Evolutionary conservation across 2,329 filamentous ascomycete genomes (phyloP).

Genomic region (Daldinia sp.): DNA sequence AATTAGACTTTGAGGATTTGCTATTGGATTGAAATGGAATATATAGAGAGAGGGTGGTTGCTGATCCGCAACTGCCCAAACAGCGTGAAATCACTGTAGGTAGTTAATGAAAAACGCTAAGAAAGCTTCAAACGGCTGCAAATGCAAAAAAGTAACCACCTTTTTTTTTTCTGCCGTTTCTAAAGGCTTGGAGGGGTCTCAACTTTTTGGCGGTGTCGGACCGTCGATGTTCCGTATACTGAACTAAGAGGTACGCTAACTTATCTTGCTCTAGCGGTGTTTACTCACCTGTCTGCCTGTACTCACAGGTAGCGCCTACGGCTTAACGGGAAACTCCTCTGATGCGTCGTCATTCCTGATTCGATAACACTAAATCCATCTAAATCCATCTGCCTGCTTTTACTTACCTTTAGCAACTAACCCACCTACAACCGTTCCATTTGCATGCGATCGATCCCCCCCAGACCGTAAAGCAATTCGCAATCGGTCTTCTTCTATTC

Average conservation of each 20-base stretch:
- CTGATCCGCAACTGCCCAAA: neutral
- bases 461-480: neutral
- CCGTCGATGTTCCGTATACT: slow-evolving; percentile 36
- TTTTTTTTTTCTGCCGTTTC: slow-evolving; percentile 36
- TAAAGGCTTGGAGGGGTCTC: slow-evolving; percentile 24
- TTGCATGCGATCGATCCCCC: slow-evolving; percentile 21
- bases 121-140: slow-evolving; percentile 4
- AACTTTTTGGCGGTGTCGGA: slow-evolving; percentile 39
- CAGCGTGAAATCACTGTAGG: neutral
- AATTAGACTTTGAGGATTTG: neutral
- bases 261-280: slow-evolving; percentile 13
- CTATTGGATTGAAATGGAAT: neutral
- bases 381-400: slow-evolving; percentile 32
- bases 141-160: neutral
- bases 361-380: slow-evolving; percentile 29
- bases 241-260: slow-evolving; percentile 19
- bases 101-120: neutral
- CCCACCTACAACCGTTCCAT: slow-evolving; percentile 16
- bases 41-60: neutral
- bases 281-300: too few species aligned
- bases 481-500: neutral
- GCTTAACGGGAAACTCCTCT: slow-evolving; percentile 21
- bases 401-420: slow-evolving; percentile 16
- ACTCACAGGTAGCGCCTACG: slow-evolving; percentile 4
- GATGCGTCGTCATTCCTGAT: slow-evolving; percentile 39